Base-by-base conservation (phyloP, 495 filamentous ascomycete genomes). In the Aspergillus leporis region DNA sequence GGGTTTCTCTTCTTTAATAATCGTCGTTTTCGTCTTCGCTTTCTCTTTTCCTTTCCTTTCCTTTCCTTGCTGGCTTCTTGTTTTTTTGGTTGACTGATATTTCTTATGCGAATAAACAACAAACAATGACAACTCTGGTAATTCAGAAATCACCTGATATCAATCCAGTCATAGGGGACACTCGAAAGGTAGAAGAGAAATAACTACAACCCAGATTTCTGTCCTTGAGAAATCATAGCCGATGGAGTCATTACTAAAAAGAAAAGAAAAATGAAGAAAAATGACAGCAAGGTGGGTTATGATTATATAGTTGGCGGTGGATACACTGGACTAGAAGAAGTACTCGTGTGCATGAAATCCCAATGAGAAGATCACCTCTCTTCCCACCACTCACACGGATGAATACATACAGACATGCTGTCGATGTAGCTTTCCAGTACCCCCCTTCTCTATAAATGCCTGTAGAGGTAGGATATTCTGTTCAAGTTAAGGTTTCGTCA, bases 41-140 rank as follows among this genome's bases (percentile, higher is more conserved):
- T 22, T 62, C 32, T 52, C 58, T 51, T 55, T 61, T 53, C 38
- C 43, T 50, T 53, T 5, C 51, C 30, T 60, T 53, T 52, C 36
- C 36, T 18, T 57, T 50, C 21, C 25, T 32, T 43, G 58, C 19
- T 62, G 14, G 5, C 3, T 47, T 23, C 12, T 23, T 23, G 7
- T 47, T 47, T 32, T 9, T 32, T 32, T 32, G 4, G 4, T 32
- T 36, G 9, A 9, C 32, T 36, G 32, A 9, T 36, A 14, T 36
- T 36, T 36, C 32, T 36, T 14, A 16, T n/a, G 13, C 2, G 5
- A 16, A 41, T 16, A 5, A 41, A 16, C 12, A 41, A 41, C 10
- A 14, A 38, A 38, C 16, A 41, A 16, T 41, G 13, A 18, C 38
- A 3, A 3, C 5, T 2, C 14, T 41, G 38, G 38, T n/a, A 16